These are phyloP conservation scores for Echites panduratus DNA, from an alignment of 257 asterid species.

Conservation along the genomic window DNA sequence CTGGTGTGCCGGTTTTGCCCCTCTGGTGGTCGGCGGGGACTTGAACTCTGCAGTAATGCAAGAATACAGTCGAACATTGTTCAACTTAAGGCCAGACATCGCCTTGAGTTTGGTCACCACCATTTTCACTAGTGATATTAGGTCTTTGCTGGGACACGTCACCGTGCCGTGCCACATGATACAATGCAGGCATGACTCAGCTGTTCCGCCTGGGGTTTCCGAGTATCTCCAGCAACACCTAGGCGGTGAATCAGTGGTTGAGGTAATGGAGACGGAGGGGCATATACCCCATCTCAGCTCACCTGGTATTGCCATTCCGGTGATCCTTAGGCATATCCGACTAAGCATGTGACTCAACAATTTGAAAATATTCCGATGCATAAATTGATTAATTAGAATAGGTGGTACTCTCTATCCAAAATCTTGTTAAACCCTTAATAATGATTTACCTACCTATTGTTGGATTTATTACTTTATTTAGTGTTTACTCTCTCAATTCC, in stretches of 20 bases:
- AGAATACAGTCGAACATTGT: conserved; percentile 28
- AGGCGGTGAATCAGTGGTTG: conserved; percentile 25
- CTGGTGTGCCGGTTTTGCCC: conserved; percentile 24
- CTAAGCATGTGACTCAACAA: background rate
- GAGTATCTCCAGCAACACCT: conserved; percentile 24
- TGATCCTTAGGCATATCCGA: conserved; percentile 11
- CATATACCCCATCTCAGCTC: conserved; percentile 32
- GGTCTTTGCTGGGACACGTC: conserved; percentile 14
- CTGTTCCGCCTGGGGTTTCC: conserved; percentile 19
- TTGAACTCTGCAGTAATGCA: conserved; percentile 22
- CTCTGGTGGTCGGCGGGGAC: conserved; percentile 30
- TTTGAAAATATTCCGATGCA: too few relatives aligned
- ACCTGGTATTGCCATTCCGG: conserved; percentile 22
- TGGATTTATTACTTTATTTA: too few relatives aligned
- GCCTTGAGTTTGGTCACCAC: conserved; percentile 21
- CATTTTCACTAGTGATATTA: conserved; percentile 22
- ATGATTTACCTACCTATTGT: too few relatives aligned
- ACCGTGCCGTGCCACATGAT: conserved; percentile 31
- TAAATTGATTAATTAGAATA: too few relatives aligned
- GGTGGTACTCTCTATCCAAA: too few relatives aligned
- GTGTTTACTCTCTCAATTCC: too few relatives aligned
- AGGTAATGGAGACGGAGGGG: conserved; percentile 27
- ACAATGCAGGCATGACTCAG: conserved; percentile 26
- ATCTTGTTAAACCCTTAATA: too few relatives aligned
- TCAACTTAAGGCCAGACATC: conserved; percentile 34